Base-by-base conservation (phyloP, 2,329 filamentous ascomycete genomes). In the Penicillium sp. region DNA sequence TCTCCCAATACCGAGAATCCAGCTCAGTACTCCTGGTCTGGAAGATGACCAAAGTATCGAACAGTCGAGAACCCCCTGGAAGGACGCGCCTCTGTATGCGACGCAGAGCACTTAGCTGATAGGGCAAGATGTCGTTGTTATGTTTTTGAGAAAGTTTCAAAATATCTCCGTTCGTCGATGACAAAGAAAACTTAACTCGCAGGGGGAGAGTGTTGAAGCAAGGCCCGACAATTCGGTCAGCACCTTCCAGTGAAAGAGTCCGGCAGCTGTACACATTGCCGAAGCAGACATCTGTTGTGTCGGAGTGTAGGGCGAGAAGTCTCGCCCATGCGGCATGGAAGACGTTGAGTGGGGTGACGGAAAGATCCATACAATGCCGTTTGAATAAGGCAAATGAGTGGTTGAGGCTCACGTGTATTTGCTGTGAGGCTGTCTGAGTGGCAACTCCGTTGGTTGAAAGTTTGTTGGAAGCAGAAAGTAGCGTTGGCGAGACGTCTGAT, bases 121-220 rank as follows among this genome's bases (percentile, higher is more conserved):
- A 88, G 0, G 83, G 80, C 19, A 94, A 68, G 2, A 87, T 76
- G 0, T 87, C 81, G 0, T 85, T 78, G 69, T 91, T 93, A 28
- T 86, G 72, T 0, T 76, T 75, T 55, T 93, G 89, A 2, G 92
- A 81, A 2, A 78, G 73, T 59, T 83, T 84, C 28, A 89, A 77
- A 11, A 93, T 72, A 5, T 87, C 83, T 0, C 81, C 68, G 59
- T 88, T 87, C 16, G 81, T 83, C 0, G 74, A 78, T 1, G 73
- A 73, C 2, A 72, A 71, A 1, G 81, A 76, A 10, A 90, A 62
- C 35, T 86, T 77, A 16, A 87, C 77, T 28, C 92, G 85, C 1
- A 93, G 72, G 0, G 93, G 92, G 13, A 97, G 77, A 0, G 93
- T 96, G 71, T 97, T 97, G 81, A 97, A 97, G 73, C 92, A 96